Evolutionary conservation across 164 flowering plant species (phyloP).

Genomic region (Akebia trifoliata): DNA sequence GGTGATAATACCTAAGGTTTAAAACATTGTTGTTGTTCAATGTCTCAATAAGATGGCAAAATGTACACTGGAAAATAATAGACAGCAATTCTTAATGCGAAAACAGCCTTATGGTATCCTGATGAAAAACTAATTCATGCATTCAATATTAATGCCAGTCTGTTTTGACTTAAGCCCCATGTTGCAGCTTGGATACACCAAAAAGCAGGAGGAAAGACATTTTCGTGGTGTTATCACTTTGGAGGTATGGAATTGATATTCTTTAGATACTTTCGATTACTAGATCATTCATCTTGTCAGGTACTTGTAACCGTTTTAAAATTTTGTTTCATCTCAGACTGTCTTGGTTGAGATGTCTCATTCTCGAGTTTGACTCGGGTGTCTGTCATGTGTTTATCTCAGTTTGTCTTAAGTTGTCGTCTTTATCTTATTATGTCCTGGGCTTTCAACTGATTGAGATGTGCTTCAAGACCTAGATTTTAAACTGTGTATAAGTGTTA

Average conservation of each 20-base stretch:
- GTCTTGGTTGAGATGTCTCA: not conserved
- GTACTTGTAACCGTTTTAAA: not conserved
- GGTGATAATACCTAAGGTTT: constrained; percentile 12
- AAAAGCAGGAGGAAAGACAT: constrained; percentile 91
- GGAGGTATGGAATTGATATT: constrained; percentile 49
- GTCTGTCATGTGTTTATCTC: not conserved
- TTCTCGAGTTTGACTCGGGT: not conserved
- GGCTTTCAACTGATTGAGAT: not conserved
- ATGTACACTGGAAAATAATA: not conserved
- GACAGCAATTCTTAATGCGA: not conserved
- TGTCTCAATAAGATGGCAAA: not conserved
- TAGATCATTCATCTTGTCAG: not conserved
- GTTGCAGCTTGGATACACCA: constrained; percentile 93
- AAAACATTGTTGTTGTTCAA: not conserved
- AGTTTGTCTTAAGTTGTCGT: too few relatives aligned
- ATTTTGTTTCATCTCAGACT: not conserved
- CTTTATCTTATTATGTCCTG: not conserved
- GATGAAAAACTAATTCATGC: too few relatives aligned
- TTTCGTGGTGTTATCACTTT: constrained; percentile 87
- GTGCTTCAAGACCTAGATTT: too few relatives aligned
- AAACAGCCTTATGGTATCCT: too few relatives aligned
- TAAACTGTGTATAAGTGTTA: too few relatives aligned
- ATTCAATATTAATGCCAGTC: not conserved
- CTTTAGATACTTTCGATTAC: not conserved
- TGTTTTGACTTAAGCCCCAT: not conserved